Evolutionary conservation across 2,329 filamentous ascomycete species (phyloP).

Genomic region (Ilyonectria destructans): DNA sequence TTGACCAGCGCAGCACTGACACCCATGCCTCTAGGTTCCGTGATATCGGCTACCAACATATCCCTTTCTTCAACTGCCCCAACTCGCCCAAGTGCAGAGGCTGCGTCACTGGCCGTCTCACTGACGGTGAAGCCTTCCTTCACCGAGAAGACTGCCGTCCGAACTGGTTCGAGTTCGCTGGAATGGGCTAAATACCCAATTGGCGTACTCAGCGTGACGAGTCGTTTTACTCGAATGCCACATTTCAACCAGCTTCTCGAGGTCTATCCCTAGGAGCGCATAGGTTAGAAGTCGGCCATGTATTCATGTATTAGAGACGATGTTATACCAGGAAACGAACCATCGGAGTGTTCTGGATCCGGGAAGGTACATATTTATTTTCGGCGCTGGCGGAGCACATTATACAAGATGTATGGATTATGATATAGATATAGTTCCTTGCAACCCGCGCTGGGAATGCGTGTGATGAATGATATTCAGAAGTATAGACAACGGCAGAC

Average conservation of each 20-base stretch:
- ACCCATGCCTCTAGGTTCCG: constrained; percentile 82
- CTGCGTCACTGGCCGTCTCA: constrained; percentile 89
- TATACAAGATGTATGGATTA: constrained; percentile 31
- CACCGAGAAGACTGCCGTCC: constrained; percentile 94
- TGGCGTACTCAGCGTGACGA: constrained; percentile 3
- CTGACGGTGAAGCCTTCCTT: constrained; percentile 88
- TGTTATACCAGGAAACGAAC: constrained; percentile 27
- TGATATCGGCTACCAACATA: constrained; percentile 98
- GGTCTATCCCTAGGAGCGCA: not conserved
- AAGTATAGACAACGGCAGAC: constrained; percentile 1
- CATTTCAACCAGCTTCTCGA: not conserved
- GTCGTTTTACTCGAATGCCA: not conserved
- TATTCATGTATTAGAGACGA: constrained; percentile 32
- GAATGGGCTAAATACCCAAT: constrained; percentile 75
- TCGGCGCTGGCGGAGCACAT: constrained; percentile 43
- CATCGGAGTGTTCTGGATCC: constrained; percentile 26
- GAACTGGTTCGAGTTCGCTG: constrained; percentile 97
- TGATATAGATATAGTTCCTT: constrained; percentile 13
- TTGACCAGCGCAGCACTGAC: constrained; percentile 20
- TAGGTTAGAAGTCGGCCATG: constrained; percentile 7
- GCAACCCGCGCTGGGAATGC: constrained; percentile 6
- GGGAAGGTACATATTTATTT: constrained; percentile 30
- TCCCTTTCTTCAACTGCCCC: constrained; percentile 98
- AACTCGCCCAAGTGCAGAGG: constrained; percentile 95
- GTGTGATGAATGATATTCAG: constrained; percentile 14